Evolutionary conservation across 257 asterid genomes (phyloP), one percentile per base, ranked within the genome.

Genomic region (Salvia rosmarinus): DNA sequence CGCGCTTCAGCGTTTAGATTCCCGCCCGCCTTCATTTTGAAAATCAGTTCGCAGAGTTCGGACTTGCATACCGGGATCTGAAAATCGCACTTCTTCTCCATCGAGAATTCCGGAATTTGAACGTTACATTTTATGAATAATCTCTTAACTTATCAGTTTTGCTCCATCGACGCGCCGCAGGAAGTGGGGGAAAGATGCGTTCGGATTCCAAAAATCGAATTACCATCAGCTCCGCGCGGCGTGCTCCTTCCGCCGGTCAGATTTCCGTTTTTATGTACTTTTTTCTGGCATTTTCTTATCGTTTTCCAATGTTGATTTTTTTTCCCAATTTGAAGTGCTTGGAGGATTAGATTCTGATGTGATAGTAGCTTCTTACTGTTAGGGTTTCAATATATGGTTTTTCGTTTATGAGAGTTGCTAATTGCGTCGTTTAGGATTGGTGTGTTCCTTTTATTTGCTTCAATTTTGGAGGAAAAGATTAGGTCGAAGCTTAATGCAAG

Each of bases 1-100:
- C 86, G 79, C 77, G 78, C 77, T 64, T 50, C 79, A 59, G 57
- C 70, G 35, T 39, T 57, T 78, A 56, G 13, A 76, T 28, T 82
- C 78, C 84, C 84, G 84, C 86, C 78, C 61, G 68, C 75, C 52
- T 66, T 50, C 46, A 23, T 56, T 82, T 75, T 56, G 64, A 78
- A 78, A 68, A 61, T 55, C 58, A 32, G 42, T 60, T 2, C 2
- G 34, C 21, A 32, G 44, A 57, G 23, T 75, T 74, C 74, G 57
- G 72, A 52, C 35, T 32, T 21, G 11, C 62, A n/a, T 7, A 19
- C 47, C 64, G 35, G 67, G 75, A 32, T 66, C 71, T 55, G 20
- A 35, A 63, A 40, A 67, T 55, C 52, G n/a, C 11, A 20, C 1
- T 17, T 60, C 62, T 4, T 63, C 4, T 16, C 64, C 69, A 17